Percentiles rank a stretch among this genome's conserved stretches.
Conservation (phyloP, 1,284 basidiomycete genomes). For the Marasmius tenuissimus region DNA sequence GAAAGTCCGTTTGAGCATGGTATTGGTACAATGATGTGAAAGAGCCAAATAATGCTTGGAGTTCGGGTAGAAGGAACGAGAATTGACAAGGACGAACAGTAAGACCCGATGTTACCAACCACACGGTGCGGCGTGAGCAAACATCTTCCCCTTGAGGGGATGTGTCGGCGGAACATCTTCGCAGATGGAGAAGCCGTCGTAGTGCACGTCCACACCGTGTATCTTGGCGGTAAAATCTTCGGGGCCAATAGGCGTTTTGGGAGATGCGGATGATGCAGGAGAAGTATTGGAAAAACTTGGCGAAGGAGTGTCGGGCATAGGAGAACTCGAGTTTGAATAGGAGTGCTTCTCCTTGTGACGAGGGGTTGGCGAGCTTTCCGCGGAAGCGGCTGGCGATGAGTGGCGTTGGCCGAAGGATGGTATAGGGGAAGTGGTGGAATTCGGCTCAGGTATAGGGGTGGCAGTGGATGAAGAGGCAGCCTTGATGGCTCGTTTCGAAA, state of each 20-base stretch:
- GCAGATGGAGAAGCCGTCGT: conserved; percentile 26
- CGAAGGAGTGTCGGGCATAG: conserved; percentile 48
- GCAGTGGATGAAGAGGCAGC: conserved; percentile 43
- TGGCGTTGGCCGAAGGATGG: conserved; percentile 47
- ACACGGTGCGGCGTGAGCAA: conserved; percentile 45
- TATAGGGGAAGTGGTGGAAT: conserved; percentile 47
- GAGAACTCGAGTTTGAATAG: conserved; percentile 25
- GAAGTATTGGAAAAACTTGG: conserved; percentile 50
- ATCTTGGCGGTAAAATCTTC: conserved; percentile 49
- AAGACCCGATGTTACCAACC: conserved; percentile 39
- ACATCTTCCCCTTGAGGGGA: conserved; percentile 43
- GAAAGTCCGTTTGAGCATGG: background rate
- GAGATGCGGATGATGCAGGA: conserved; percentile 54
- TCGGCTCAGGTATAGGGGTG: conserved; percentile 51
- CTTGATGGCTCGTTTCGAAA: conserved; percentile 49
- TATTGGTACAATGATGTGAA: no score
- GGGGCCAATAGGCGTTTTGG: conserved; percentile 49
- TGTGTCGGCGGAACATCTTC: conserved; percentile 28
- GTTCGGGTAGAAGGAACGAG: background rate
- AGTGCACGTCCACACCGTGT: conserved; percentile 38
- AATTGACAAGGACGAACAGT: background rate
- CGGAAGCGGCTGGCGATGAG: conserved; percentile 18
- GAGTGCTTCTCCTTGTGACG: conserved; percentile 19
- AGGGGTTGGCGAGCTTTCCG: conserved; percentile 21
- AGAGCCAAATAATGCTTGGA: no score